Percentiles rank a stretch among this genome's conserved stretches.
phyloP scores from a whole-genome alignment of 176 grass and related monocot genomes.

The Secale cereale region DNA sequence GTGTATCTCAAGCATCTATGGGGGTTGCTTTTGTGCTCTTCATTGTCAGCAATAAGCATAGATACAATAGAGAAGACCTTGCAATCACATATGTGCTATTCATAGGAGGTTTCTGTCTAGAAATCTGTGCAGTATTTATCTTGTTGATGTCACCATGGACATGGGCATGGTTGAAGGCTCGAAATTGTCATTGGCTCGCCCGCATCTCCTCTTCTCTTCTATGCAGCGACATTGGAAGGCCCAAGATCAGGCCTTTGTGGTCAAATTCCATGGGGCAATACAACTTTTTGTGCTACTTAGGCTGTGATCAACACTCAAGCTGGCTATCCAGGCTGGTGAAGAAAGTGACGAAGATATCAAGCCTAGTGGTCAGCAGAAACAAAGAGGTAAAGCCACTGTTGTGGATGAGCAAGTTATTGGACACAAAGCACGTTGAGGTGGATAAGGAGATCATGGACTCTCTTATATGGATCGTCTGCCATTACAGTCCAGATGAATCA shows the following conservation, averaged over 20 bases:
- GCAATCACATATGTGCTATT: constrained; percentile 6
- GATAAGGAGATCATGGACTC: neutral
- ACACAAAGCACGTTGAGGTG: neutral
- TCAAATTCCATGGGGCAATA: neutral
- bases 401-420: neutral
- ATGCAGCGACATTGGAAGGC: neutral
- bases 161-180: too few relatives aligned
- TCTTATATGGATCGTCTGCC: neutral
- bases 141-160: neutral
- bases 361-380: neutral
- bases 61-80: neutral
- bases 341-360: neutral
- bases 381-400: neutral
- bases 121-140: neutral
- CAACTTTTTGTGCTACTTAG: neutral
- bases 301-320: neutral
- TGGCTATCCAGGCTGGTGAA: neutral
- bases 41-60: neutral
- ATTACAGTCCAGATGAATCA: neutral
- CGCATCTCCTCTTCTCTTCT: neutral
- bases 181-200: too few relatives aligned
- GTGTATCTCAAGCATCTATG: neutral
- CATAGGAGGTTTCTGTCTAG: neutral
- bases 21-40: neutral
- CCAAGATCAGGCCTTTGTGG: neutral